These are phyloP conservation scores for Pseudogymnoascus sp. DNA, from an alignment of 2,329 filamentous ascomycete genomes.

Conservation along the genomic window DNA sequence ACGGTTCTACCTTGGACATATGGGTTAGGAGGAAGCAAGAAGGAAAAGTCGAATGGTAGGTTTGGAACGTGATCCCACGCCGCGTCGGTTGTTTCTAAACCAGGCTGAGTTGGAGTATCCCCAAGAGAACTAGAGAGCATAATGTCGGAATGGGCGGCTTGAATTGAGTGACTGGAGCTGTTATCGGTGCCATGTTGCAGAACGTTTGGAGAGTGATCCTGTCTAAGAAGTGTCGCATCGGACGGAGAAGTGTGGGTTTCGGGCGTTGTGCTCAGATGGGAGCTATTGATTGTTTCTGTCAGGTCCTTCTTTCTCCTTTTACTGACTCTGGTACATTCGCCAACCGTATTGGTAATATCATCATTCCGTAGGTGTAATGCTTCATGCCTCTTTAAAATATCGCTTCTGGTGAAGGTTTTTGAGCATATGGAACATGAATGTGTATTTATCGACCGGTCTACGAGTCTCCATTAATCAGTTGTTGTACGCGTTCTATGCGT, in stretches of 20 bases:
- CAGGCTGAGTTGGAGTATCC: background rate
- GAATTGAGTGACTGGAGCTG: background rate
- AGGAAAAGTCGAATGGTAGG: constrained; percentile 16
- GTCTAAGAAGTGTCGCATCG: background rate
- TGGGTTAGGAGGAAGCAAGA: constrained; percentile 15
- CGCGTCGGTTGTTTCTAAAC: background rate
- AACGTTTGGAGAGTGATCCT: background rate
- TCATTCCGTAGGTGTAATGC: constrained; percentile 13
- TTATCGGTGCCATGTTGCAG: background rate
- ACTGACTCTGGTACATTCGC: background rate
- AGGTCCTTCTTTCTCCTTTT: background rate
- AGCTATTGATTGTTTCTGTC: background rate
- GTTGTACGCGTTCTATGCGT: background rate
- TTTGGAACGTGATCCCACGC: background rate
- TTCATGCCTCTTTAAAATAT: constrained; percentile 20
- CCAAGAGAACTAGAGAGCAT: background rate
- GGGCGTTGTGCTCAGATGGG: background rate
- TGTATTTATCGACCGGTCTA: constrained; percentile 4
- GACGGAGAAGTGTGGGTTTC: background rate
- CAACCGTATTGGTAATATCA: background rate
- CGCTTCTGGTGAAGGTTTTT: constrained; percentile 21
- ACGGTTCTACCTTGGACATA: background rate
- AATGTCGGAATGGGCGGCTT: background rate
- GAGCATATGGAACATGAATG: constrained; percentile 20
- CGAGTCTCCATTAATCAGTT: background rate